These are phyloP conservation scores for Boletus rex-veris DNA, from an alignment of 768 basidiomycete species.

Conservation along the genomic window DNA sequence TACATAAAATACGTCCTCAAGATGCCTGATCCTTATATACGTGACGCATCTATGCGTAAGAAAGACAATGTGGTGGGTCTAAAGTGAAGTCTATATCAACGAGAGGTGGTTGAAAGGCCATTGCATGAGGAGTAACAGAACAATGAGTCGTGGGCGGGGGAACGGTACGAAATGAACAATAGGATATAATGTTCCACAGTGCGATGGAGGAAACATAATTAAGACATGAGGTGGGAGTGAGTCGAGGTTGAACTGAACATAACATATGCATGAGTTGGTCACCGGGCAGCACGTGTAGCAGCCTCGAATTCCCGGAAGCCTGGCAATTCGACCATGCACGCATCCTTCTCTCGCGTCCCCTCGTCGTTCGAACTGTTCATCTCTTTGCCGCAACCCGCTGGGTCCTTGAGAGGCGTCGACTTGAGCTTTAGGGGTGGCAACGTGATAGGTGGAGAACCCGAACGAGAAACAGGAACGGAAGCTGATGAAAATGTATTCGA, in stretches of 20 bases:
- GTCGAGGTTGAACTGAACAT: not conserved
- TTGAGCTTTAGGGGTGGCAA: slow-evolving; percentile 63
- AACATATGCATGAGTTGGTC: slow-evolving; percentile 6
- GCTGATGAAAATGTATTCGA: slow-evolving; percentile 14
- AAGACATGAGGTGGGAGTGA: not conserved
- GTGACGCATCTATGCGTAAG: slow-evolving; percentile 28
- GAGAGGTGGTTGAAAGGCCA: slow-evolving; percentile 1
- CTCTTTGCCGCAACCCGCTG: slow-evolving; percentile 17
- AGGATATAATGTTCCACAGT: slow-evolving; percentile 18
- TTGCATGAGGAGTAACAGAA: slow-evolving; percentile 8
- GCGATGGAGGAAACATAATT: slow-evolving; percentile 6
- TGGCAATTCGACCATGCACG: slow-evolving; percentile 49
- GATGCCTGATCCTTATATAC: slow-evolving; percentile 33
- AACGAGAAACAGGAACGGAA: slow-evolving; percentile 53
- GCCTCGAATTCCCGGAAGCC: slow-evolving; percentile 65
- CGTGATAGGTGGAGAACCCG: slow-evolving; percentile 68
- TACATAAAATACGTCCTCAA: slow-evolving; percentile 36
- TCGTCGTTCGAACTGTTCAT: slow-evolving; percentile 22
- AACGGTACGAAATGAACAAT: slow-evolving; percentile 8
- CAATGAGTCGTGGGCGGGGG: slow-evolving; percentile 4
- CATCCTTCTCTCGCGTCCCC: slow-evolving; percentile 15
- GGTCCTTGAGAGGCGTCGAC: slow-evolving; percentile 17
- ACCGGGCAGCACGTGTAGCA: slow-evolving; percentile 32
- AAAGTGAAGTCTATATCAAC: slow-evolving; percentile 23
- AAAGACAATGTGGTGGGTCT: slow-evolving; percentile 18